phyloP scores from a whole-genome alignment of 345 rosid genomes.

The Eucalyptus pauciflora region DNA sequence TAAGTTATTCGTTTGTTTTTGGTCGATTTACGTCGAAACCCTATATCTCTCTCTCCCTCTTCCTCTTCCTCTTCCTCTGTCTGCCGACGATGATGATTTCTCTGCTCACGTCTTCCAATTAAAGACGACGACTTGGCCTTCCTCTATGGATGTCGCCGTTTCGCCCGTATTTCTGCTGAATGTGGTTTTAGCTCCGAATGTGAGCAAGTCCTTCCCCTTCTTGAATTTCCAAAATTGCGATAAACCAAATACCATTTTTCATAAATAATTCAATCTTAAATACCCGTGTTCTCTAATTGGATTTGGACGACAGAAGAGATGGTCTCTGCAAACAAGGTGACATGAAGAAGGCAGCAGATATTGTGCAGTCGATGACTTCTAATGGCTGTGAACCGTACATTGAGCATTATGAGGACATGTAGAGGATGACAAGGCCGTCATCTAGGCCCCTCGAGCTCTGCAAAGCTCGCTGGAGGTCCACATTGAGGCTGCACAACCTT shows the following conservation, averaged over 20 bases:
- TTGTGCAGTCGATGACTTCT: slow-evolving; percentile 69
- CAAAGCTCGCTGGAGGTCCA: not conserved
- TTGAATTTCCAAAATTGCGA: too few relatives aligned
- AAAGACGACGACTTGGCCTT: not conserved
- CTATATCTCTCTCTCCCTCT: too few relatives aligned
- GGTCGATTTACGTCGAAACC: too few relatives aligned
- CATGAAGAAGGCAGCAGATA: slow-evolving; percentile 70
- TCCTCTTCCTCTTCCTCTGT: too few relatives aligned
- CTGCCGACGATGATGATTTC: too few relatives aligned
- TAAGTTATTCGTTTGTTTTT: too few relatives aligned
- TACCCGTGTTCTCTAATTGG: too few relatives aligned
- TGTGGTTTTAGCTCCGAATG: not conserved
- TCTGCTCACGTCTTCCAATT: too few relatives aligned
- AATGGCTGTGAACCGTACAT: slow-evolving; percentile 71
- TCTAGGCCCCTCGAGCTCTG: not conserved
- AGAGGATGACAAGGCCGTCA: not conserved
- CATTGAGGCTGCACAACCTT: not conserved
- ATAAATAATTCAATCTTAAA: too few relatives aligned
- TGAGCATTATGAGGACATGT: not conserved
- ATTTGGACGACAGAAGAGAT: too few relatives aligned
- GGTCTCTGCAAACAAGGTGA: slow-evolving; percentile 51
- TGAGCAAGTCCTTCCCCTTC: not conserved
- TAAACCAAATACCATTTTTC: too few relatives aligned
- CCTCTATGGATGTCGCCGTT: not conserved
- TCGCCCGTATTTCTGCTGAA: not conserved